phyloP scores from a whole-genome alignment of 495 filamentous ascomycete genomes.

The Penicillium waksmanii region DNA sequence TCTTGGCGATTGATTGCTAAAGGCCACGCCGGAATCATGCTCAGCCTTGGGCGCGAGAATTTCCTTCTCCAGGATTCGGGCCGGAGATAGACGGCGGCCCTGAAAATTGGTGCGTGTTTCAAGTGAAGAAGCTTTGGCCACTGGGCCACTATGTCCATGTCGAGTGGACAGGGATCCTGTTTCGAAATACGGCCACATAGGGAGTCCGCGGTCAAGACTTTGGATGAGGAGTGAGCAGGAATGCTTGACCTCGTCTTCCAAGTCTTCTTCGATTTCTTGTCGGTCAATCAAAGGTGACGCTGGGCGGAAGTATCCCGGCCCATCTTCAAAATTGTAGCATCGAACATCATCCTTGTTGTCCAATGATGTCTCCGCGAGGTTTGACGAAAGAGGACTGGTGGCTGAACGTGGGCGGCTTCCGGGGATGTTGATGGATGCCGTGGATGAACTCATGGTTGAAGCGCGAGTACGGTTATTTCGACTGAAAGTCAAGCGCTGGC shows the following conservation, averaged over 20 bases:
- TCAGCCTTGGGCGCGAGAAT: neutral
- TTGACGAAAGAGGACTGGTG: conserved; percentile 22
- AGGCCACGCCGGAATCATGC: conserved; percentile 15
- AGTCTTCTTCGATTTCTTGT: conserved; percentile 25
- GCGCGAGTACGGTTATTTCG: conserved; percentile 18
- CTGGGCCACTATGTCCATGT: neutral
- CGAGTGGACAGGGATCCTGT: conserved; percentile 2
- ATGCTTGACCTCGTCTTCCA: conserved; percentile 29
- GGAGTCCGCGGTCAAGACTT: conserved; percentile 31
- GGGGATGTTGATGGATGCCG: conserved; percentile 6
- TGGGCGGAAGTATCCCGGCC: conserved; percentile 28
- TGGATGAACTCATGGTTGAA: conserved; percentile 16
- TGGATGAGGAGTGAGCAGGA: conserved; percentile 29
- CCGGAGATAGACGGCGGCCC: conserved; percentile 6
- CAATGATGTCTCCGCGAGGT: conserved; percentile 8
- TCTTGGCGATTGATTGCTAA: conserved; percentile 14
- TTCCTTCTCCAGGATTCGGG: neutral
- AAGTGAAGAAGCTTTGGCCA: conserved; percentile 3
- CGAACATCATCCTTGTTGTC: conserved; percentile 13
- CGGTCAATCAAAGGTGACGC: conserved; percentile 24
- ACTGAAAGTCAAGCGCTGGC: conserved; percentile 27
- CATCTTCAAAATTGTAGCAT: conserved; percentile 29
- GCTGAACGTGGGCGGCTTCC: conserved; percentile 28
- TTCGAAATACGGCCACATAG: conserved; percentile 21
- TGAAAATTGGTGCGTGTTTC: conserved; percentile 4